These are phyloP conservation scores for Malassezia nana DNA, from an alignment of 1,284 basidiomycete species.

Conservation along the genomic window DNA sequence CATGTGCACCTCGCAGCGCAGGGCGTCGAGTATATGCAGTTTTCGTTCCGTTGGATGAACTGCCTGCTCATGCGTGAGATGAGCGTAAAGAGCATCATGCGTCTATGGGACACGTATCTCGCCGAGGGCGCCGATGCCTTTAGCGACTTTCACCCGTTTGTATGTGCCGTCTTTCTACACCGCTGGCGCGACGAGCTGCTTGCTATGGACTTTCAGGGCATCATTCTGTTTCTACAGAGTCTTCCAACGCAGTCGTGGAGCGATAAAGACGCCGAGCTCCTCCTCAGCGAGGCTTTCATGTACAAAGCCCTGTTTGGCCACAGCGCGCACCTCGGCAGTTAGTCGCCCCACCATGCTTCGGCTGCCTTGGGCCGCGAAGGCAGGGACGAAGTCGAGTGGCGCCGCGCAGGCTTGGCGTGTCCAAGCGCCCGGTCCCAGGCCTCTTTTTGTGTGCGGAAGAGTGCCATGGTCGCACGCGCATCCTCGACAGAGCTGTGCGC, in stretches of 20 bases:
- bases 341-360: slow-evolving; percentile 13
- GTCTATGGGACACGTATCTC: slow-evolving; percentile 48
- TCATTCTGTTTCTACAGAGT: slow-evolving; percentile 97
- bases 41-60: slow-evolving; percentile 49
- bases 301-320: slow-evolving; percentile 47
- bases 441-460: slow-evolving; percentile 75
- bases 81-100: slow-evolving; percentile 46
- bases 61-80: slow-evolving; percentile 48
- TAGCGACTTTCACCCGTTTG: slow-evolving; percentile 45
- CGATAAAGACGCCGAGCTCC: slow-evolving; percentile 87
- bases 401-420: neutral
- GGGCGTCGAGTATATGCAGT: slow-evolving; percentile 48
- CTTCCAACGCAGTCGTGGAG: slow-evolving; percentile 89
- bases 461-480: slow-evolving; percentile 87
- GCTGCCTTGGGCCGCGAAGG: slow-evolving; percentile 1
- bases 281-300: slow-evolving; percentile 90
- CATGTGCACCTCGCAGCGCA: slow-evolving; percentile 41
- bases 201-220: slow-evolving; percentile 57
- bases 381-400: neutral
- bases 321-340: slow-evolving; percentile 35
- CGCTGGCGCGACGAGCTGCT: slow-evolving; percentile 38
- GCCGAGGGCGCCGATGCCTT: slow-evolving; percentile 47
- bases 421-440: slow-evolving; percentile 60
- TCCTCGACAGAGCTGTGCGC: slow-evolving; percentile 56
- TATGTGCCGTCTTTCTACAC: slow-evolving; percentile 44